These are phyloP conservation scores for Penicillium sp. DNA, from an alignment of 2,329 filamentous ascomycete species.

Conservation along the genomic window DNA sequence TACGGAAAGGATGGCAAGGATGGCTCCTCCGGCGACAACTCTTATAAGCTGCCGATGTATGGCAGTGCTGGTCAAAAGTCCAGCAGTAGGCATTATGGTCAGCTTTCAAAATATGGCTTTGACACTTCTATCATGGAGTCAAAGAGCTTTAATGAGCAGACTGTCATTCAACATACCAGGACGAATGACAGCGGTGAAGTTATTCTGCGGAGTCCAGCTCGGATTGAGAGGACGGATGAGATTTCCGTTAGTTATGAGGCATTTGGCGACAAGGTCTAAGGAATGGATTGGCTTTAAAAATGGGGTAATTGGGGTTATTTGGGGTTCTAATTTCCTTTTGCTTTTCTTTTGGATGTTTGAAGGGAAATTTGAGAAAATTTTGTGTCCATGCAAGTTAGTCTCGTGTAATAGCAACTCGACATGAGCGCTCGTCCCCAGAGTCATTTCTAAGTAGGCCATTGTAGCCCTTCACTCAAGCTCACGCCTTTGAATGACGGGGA, in stretches of 20 bases:
- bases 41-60: slow-evolving; percentile 24
- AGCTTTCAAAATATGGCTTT: slow-evolving; percentile 3
- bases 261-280: slow-evolving; percentile 4
- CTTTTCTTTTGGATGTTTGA: not conserved
- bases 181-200: slow-evolving; percentile 19
- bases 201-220: slow-evolving; percentile 18
- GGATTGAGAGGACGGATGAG: slow-evolving; percentile 25
- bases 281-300: not conserved
- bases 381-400: not conserved
- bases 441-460: not conserved
- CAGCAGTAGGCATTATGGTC: not conserved
- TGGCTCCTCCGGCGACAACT: slow-evolving; percentile 11
- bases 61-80: slow-evolving; percentile 12
- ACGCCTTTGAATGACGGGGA: no score
- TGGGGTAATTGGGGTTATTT: not conserved
- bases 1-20: slow-evolving; percentile 18
- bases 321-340: not conserved
- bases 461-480: no score
- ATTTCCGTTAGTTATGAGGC: slow-evolving; percentile 17
- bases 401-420: not conserved
- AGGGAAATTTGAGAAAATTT: not conserved
- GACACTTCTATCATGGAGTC: slow-evolving; percentile 2
- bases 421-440: not conserved
- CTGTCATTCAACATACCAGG: not conserved
- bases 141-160: not conserved